Percentiles rank a stretch among this genome's conserved stretches.
These are phyloP conservation scores for Diplodia seriata DNA, from an alignment of 2,329 filamentous ascomycete genomes.

Conservation along the genomic window DNA sequence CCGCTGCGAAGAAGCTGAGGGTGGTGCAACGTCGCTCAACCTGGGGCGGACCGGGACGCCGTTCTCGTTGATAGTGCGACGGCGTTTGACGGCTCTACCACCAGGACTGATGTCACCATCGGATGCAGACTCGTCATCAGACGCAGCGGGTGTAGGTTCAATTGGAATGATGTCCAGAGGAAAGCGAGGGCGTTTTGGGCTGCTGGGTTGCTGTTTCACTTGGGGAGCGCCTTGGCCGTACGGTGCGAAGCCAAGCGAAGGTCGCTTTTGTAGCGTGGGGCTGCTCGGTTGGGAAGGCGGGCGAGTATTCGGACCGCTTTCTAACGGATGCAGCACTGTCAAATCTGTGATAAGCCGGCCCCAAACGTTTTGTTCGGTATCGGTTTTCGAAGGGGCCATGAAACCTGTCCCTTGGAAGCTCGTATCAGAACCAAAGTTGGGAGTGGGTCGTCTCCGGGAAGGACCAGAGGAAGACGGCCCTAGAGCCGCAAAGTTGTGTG, in stretches of 20 bases:
- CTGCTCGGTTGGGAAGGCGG: constrained; percentile 26
- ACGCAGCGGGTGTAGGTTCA: constrained; percentile 9
- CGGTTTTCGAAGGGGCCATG: constrained; percentile 35
- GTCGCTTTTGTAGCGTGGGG: constrained; percentile 16
- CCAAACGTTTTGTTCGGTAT: constrained; percentile 39
- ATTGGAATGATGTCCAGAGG: constrained; percentile 16
- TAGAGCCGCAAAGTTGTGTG: neutral
- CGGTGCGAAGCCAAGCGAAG: neutral
- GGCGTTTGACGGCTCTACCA: constrained; percentile 22
- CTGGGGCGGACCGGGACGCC: constrained; percentile 4
- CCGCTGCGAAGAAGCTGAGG: constrained; percentile 18
- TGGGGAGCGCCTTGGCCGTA: neutral
- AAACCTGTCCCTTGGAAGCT: constrained; percentile 23
- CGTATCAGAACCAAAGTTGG: constrained; percentile 31
- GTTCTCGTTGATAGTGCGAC: constrained; percentile 28
- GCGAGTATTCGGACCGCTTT: constrained; percentile 15
- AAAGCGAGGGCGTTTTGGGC: constrained; percentile 2
- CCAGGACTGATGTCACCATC: constrained; percentile 27
- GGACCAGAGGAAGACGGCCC: neutral
- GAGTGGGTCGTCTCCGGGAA: neutral
- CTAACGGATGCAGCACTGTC: constrained; percentile 9
- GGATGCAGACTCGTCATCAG: constrained; percentile 27
- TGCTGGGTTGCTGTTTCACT: constrained; percentile 22
- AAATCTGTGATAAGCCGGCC: constrained; percentile 38
- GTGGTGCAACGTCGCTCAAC: neutral